phyloP scores from a whole-genome alignment of 192 early-diverging fungal genomes.

The Chytriomyces confervae region DNA sequence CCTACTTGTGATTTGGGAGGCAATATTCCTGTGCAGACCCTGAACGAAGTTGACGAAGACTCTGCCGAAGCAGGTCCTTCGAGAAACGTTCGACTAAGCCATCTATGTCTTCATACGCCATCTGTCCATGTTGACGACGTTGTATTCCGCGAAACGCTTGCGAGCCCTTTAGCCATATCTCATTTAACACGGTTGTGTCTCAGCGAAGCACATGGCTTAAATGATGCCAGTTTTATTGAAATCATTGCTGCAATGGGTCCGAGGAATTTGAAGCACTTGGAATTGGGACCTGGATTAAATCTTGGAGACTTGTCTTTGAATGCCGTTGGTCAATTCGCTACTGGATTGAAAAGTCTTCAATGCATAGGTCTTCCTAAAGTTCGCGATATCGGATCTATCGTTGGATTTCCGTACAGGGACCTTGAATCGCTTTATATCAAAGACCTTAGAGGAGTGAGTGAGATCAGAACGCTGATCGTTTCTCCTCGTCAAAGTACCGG shows the following conservation, averaged over 20 bases:
- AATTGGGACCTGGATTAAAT: conserved; percentile 28
- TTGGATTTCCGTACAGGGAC: conserved; percentile 2
- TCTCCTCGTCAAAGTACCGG: not conserved
- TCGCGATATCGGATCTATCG: conserved; percentile 4
- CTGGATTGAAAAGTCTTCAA: conserved; percentile 1
- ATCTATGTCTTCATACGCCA: conserved; percentile 17
- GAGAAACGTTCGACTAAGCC: not conserved
- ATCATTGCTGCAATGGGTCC: conserved; percentile 10
- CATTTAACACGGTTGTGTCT: conserved; percentile 7
- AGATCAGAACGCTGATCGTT: conserved; percentile 2
- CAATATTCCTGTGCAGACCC: not conserved
- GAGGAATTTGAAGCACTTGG: not conserved
- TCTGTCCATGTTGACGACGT: conserved; percentile 11
- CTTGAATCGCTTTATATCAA: conserved; percentile 21
- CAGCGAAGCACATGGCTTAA: conserved; percentile 14
- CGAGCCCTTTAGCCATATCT: conserved; percentile 9
- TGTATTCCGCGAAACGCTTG: not conserved
- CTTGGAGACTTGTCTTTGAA: conserved; percentile 1
- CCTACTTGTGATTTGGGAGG: not conserved
- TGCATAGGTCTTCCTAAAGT: conserved; percentile 16
- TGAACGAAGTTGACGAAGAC: not conserved
- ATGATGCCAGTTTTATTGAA: conserved; percentile 17
- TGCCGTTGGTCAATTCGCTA: conserved; percentile 7
- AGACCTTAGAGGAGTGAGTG: conserved; percentile 7
- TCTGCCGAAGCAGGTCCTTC: not conserved